Conservation (phyloP, 140 eudicot species). For the Bidens hawaiensis region DNA sequence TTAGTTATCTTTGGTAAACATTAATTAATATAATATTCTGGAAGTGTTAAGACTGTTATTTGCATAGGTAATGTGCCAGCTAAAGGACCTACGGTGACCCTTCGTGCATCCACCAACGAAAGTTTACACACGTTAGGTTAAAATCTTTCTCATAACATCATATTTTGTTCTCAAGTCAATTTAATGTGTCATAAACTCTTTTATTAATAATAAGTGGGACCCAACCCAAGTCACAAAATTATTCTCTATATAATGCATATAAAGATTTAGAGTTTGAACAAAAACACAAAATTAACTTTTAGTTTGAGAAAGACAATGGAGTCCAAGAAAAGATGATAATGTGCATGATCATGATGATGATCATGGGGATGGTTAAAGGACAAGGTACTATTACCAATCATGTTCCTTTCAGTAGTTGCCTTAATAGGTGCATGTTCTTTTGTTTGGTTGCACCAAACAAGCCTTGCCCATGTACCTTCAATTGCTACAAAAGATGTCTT, state of each 20-base stretch:
- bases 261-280: no score
- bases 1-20: background rate
- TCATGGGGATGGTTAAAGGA: constrained; percentile 25
- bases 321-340: background rate
- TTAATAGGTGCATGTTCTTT: constrained; percentile 54
- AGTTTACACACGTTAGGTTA: background rate
- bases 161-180: background rate
- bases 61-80: background rate
- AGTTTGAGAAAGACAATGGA: constrained; percentile 24
- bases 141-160: background rate
- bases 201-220: constrained; percentile 14
- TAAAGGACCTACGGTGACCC: background rate
- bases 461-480: constrained; percentile 61
- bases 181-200: background rate
- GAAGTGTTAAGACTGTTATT: background rate
- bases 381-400: constrained; percentile 13
- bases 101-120: background rate
- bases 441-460: constrained; percentile 75
- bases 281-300: no score
- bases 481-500: constrained; percentile 62
- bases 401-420: constrained; percentile 49
- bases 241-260: constrained; percentile 23
- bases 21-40: no score
- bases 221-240: constrained; percentile 16
- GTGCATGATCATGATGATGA: background rate